Conservation (phyloP, 75 land plant genomes). For the Chamaecyparis obtusa region DNA sequence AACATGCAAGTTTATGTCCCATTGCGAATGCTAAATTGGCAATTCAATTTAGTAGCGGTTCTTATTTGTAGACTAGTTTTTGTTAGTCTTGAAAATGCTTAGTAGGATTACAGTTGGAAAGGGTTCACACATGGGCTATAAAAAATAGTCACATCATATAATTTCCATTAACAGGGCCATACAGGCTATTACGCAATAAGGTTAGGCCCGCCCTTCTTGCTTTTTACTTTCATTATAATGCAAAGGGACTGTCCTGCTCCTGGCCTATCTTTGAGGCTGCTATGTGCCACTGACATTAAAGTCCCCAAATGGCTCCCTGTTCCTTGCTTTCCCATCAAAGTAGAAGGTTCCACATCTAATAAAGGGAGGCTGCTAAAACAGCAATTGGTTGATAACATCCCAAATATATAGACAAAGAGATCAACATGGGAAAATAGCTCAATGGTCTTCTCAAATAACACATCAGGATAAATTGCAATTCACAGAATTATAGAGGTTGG, state of each 20-base stretch:
- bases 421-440: background rate
- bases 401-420: too few relatives aligned
- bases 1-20: background rate
- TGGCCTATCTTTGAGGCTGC: too few relatives aligned
- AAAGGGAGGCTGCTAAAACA: background rate
- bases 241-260: too few relatives aligned
- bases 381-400: background rate
- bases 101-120: background rate
- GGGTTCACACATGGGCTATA: background rate
- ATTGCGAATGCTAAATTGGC: background rate
- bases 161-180: background rate
- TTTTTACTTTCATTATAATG: too few relatives aligned
- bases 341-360: background rate
- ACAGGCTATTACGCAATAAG: too few relatives aligned
- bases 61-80: background rate
- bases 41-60: background rate
- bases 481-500: background rate
- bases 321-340: too few relatives aligned
- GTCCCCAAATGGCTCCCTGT: too few relatives aligned
- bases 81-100: background rate
- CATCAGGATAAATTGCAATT: background rate
- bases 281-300: too few relatives aligned
- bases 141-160: background rate
- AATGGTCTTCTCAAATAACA: background rate
- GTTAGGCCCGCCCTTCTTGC: too few relatives aligned